Percentiles rank a stretch among this genome's conserved stretches.
phyloP scores from a whole-genome alignment of 192 early-diverging fungal genomes.

The Coemansia sp. region DNA sequence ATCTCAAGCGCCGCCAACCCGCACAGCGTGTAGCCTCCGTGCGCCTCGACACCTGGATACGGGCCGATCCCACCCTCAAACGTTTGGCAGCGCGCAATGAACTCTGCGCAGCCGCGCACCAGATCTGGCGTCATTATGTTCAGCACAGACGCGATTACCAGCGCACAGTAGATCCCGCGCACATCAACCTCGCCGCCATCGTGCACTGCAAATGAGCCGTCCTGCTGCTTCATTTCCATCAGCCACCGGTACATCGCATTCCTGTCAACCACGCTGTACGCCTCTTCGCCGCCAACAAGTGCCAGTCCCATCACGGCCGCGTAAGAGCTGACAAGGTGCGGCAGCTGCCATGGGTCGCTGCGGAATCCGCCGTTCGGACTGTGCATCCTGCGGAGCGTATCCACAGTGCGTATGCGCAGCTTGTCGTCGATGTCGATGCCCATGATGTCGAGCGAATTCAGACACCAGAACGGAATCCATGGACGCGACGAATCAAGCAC shows the following conservation, averaged over 20 bases:
- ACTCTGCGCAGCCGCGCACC: conserved; percentile 60
- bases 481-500: conserved; percentile 83
- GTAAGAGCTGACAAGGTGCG: conserved; percentile 88
- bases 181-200: conserved; percentile 92
- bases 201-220: conserved; percentile 91
- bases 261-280: conserved; percentile 58
- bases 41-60: conserved; percentile 82
- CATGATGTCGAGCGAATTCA: conserved; percentile 81
- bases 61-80: conserved; percentile 92
- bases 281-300: conserved; percentile 66
- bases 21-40: conserved; percentile 95
- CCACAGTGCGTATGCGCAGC: conserved; percentile 48
- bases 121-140: conserved; percentile 84
- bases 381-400: conserved; percentile 67
- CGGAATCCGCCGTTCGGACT: conserved; percentile 71
- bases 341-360: conserved; percentile 81
- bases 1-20: conserved; percentile 85
- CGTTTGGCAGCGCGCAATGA: conserved; percentile 78
- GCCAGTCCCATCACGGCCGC: conserved; percentile 83
- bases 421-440: conserved; percentile 55
- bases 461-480: conserved; percentile 91
- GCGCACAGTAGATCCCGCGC: conserved; percentile 83
- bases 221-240: conserved; percentile 74
- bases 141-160: conserved; percentile 74
- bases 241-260: conserved; percentile 71